Base-by-base conservation (phyloP, 2,329 filamentous ascomycete genomes). In the Neobulgaria alba region DNA sequence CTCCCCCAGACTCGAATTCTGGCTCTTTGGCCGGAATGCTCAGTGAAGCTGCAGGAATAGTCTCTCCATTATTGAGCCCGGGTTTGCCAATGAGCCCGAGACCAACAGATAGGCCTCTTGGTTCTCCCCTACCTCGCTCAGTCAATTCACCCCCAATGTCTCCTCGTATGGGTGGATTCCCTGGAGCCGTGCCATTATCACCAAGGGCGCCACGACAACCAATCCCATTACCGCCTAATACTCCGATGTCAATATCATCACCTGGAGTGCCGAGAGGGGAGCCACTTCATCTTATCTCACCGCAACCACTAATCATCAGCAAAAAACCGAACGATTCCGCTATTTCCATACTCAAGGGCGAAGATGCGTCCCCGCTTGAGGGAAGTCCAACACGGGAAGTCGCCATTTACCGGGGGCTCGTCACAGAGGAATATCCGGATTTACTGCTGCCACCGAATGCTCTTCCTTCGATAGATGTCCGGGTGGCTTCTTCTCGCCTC, bases 401-500 rank as follows among this genome's bases (percentile, higher is more conserved):
- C 66, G 64, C 68, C 42, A 77, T 95, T 16, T 93, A 79, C 59
- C 82, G 72, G 53, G 87, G 87, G 1, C 72, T 95, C 16, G 72
- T 87, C 4, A 87, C 83, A 0, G 87, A 95, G 0, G 85, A 94
- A 50, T 90, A 88, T 58, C 88, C 90, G 1, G 84, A 86, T 47
- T 71, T 96, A 5, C 66, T 96, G 16, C 69, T 98, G 2, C 80
- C 88, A 8, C 90, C 92, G 0, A 93, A 94, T 59, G 88, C 89
- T 4, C 69, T 98, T 5, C 84, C 86, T 3, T 86, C 85, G 1
- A 82, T 98, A 41, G 77, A 84, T 48, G 79, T 95, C 35, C 85
- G 77, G 59, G 90, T 95, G 3, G 86, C 88, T 3, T 96, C 92
- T 3, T 96, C 92, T 16, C 80, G 92, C n/a, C 79, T 98, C 69